Base-by-base conservation (phyloP, 805 yeast genomes). In the Scheffersomyces lignosus region DNA sequence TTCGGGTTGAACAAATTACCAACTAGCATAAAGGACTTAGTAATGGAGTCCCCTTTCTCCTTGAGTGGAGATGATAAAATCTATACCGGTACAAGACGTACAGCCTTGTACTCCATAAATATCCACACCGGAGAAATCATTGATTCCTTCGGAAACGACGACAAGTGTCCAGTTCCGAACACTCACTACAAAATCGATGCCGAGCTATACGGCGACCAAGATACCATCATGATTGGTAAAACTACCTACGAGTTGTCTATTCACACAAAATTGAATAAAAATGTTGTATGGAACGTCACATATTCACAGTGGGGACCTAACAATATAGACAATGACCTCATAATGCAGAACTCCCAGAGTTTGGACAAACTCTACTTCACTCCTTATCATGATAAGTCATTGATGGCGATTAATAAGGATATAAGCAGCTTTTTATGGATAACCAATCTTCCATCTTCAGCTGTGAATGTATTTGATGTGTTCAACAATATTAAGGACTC, bases 271-370 rank as follows among this genome's bases (percentile, higher is more conserved):
- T 74, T 78, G 41, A 78, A 79, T 42, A 64, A 82, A 0, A 57
- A 55, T 37, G 48, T 63, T 2, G 76, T 81, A 2, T 90, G 96
- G 93, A 86, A 88, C 51, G 86, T 93, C 13, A 81, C 90, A 0
- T 89, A 84, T 54, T 73, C 95, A 1, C 74, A 83, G 25, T 93
- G 97, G 96, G 95, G 93, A 7, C 95, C 96, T 30, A 91, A 91
- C 58, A 81, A 87, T 46, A 66, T 89, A 35, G 96, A 91, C 58
- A 66, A 64, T 29, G 83, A 78, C 47, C 58, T 78, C 28, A 69
- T 67, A 2, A 49, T 52, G 25, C 80, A 79, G 45, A 64, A 64
- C 32, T 67, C 71, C 15, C 64, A 64, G 35, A 80, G 95, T 3
- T 56, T 72, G 13, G 98, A 90, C 59, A 80, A 81, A 24, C 64